A percentile compares a stretch with the other conserved stretches of the same genome.
These are phyloP conservation scores for Scytalidium sp. DNA, from an alignment of 2,329 filamentous ascomycete genomes.

Conservation along the genomic window DNA sequence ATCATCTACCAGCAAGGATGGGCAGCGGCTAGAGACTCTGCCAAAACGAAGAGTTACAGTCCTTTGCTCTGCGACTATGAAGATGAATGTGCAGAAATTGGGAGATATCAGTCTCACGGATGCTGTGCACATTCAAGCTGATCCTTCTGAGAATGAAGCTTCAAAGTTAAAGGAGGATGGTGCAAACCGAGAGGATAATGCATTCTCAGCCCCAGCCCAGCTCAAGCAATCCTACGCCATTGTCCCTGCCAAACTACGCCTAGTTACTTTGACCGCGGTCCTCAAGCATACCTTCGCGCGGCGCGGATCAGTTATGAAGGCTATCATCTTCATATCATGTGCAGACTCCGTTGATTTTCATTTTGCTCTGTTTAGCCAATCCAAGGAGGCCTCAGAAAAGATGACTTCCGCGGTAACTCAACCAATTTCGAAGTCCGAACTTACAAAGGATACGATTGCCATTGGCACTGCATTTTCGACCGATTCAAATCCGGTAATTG, in stretches of 20 bases:
- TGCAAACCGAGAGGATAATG: constrained; percentile 41
- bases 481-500: constrained; percentile 70
- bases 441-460: constrained; percentile 59
- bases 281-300: constrained; percentile 85
- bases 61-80: constrained; percentile 95
- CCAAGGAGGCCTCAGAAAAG: constrained; percentile 24
- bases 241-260: constrained; percentile 81
- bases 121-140: constrained; percentile 79
- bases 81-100: constrained; percentile 91
- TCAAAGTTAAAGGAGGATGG: constrained; percentile 48
- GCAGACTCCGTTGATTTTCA: constrained; percentile 97
- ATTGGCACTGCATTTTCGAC: constrained; percentile 71
- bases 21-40: constrained; percentile 56
- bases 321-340: constrained; percentile 94
- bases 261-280: constrained; percentile 82
- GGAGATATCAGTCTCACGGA: constrained; percentile 95
- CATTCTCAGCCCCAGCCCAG: constrained; percentile 83
- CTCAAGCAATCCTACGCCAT: constrained; percentile 90
- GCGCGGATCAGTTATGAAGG: constrained; percentile 91
- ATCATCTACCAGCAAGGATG: constrained; percentile 56
- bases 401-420: constrained; percentile 27
- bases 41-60: constrained; percentile 79
- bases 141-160: constrained; percentile 46
- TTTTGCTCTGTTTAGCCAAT: constrained; percentile 69
- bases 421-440: constrained; percentile 25